Evolutionary conservation across 805 yeast species (phyloP), one percentile per base, ranked within the genome.

Genomic region (Torulaspora quercuum): DNA sequence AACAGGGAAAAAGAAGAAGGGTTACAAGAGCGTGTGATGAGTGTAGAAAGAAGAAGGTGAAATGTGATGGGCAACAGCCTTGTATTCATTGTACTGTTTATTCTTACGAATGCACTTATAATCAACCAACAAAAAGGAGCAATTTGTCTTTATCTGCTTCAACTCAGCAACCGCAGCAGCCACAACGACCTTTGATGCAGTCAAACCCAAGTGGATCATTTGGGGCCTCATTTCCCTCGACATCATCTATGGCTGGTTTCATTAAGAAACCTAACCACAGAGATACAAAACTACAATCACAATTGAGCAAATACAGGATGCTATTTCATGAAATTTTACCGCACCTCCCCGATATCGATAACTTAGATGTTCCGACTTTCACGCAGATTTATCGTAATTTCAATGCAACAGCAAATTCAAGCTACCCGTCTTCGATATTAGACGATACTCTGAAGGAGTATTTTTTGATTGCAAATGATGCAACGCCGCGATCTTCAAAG

Each of bases 11-110:
- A 35, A 49, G 70, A 24, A 55, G 68, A 23, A 51, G 76, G 26
- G 66, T 63, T 14, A 52, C 64, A 25, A 64, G 66, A 33, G 76
- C 76, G 4, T 72, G 76, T 50, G 75, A 72, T 45, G 63, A 57
- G 23, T 72, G 77, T 35, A 59, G 92, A 10, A 75, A 76, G 52
- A 80, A 82, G 53, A 83, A 83, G 53, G 89, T 83, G 38, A 82
- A 82, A 55, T 84, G 94, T 61, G 92, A 83, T 52, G 90, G 90
- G 5, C 78, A 79, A 50, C 86, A 78, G 52, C 94, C 92, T 1
- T 83, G 90, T 60, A 79, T 82, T 28, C 90, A 82, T 55, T 88
- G 95, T 56, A 82, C 95, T 1, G 95, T 86, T 1, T 88, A 86
- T 62, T 77, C 85, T 13, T 84, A 82, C 59, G 82, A 76, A 39